phyloP scores from a whole-genome alignment of 495 filamentous ascomycete genomes.

The Podospora fimiseda region DNA sequence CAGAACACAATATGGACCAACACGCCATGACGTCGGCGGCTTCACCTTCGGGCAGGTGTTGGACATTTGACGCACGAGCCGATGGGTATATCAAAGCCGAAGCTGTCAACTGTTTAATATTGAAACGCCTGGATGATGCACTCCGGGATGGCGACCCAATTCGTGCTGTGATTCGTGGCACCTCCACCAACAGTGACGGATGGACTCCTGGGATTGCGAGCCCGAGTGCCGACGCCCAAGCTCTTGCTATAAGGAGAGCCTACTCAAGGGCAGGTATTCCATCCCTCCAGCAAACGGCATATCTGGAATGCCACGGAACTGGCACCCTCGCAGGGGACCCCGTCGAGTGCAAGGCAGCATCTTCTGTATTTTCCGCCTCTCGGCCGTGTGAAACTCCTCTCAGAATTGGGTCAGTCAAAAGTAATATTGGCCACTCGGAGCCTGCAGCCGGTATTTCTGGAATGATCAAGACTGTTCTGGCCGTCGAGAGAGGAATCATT shows the following conservation, averaged over 20 bases:
- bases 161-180: constrained; percentile 51
- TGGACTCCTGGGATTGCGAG: constrained; percentile 43
- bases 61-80: constrained; percentile 53
- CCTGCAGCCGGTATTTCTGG: constrained; percentile 29
- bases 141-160: constrained; percentile 45
- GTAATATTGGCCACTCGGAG: constrained; percentile 42
- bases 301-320: constrained; percentile 32
- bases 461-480: constrained; percentile 33
- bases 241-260: constrained; percentile 37
- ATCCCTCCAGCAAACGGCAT: constrained; percentile 35
- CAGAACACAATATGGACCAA: constrained; percentile 1
- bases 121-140: constrained; percentile 52
- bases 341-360: constrained; percentile 28
- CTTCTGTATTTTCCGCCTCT: constrained; percentile 7
- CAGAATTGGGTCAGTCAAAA: constrained; percentile 25
- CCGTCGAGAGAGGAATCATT: constrained; percentile 33
- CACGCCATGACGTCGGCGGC: constrained; percentile 18
- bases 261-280: constrained; percentile 41
- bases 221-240: constrained; percentile 47
- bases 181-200: constrained; percentile 50
- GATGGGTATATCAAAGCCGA: constrained; percentile 61
- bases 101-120: constrained; percentile 42
- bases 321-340: constrained; percentile 33
- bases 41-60: constrained; percentile 37
- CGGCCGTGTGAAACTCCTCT: not conserved